Conservation (phyloP, 768 basidiomycete genomes). For the Rossbeevera mucosa region DNA sequence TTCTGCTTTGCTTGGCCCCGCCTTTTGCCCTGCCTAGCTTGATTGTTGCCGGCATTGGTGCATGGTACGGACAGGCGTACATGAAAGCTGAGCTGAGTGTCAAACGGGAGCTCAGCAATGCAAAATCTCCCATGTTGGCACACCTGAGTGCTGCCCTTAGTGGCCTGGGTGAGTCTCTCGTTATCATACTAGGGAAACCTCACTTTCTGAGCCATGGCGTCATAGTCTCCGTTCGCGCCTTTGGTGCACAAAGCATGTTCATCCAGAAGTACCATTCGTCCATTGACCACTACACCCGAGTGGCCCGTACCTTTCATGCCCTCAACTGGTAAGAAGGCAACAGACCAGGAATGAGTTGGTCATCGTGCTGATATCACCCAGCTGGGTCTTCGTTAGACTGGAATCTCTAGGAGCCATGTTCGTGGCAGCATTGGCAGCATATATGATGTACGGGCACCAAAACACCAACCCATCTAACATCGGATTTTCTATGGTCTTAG, state of each 20-base stretch:
- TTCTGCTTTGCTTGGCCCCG: conserved; percentile 8
- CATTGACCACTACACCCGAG: conserved; percentile 33
- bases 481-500: conserved; percentile 13
- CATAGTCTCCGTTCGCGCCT: conserved; percentile 37
- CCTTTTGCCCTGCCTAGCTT: conserved; percentile 25
- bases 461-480: conserved; percentile 15
- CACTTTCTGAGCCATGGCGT: not conserved
- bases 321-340: conserved; percentile 19
- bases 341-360: not conserved
- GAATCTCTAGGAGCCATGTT: conserved; percentile 41
- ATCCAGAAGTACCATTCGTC: conserved; percentile 24
- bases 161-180: conserved; percentile 13
- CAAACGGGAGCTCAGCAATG: conserved; percentile 28
- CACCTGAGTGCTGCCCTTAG: conserved; percentile 11
- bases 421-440: conserved; percentile 24
- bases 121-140: conserved; percentile 16
- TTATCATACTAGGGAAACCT: not conserved
- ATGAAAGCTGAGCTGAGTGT: conserved; percentile 39
- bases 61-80: conserved; percentile 35
- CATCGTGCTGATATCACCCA: not conserved
- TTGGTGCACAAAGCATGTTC: conserved; percentile 32
- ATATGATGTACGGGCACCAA: conserved; percentile 33
- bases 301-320: conserved; percentile 28
- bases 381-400: conserved; percentile 36
- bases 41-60: conserved; percentile 26